Evolutionary conservation across 1,284 basidiomycete species (phyloP).

Genomic region (Sutorius eximius): DNA sequence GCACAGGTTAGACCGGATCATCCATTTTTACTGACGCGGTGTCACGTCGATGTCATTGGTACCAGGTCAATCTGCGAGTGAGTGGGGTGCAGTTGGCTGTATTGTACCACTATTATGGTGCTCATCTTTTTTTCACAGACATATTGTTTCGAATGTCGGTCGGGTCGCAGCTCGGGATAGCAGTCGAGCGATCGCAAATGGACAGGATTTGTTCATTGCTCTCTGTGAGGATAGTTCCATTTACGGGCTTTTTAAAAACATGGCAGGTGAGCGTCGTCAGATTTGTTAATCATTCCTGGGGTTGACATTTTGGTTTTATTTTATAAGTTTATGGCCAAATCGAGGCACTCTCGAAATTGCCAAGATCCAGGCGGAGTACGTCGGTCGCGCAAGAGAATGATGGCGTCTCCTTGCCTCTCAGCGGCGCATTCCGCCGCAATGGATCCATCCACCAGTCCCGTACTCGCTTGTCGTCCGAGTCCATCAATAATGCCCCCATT

Average conservation of each 20-base stretch:
- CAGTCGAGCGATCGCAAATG: conserved; percentile 70
- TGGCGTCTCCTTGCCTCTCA: conserved; percentile 36
- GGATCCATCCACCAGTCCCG: conserved; percentile 25
- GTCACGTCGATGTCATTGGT: conserved; percentile 17
- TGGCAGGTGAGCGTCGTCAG: conserved; percentile 60
- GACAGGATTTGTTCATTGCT: conserved; percentile 81
- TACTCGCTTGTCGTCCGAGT: conserved; percentile 35
- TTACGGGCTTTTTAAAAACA: conserved; percentile 80
- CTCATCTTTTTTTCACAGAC: conserved; percentile 46
- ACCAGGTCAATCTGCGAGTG: conserved; percentile 81
- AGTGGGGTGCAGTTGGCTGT: conserved; percentile 34
- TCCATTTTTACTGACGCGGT: conserved; percentile 24
- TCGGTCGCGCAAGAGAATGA: conserved; percentile 51
- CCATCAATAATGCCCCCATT: conserved; percentile 26
- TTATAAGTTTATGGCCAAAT: conserved; percentile 72
- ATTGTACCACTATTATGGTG: background rate
- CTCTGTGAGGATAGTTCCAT: conserved; percentile 86
- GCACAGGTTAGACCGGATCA: conserved; percentile 4
- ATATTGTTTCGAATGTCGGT: conserved; percentile 79
- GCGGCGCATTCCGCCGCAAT: conserved; percentile 25
- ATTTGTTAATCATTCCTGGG: conserved; percentile 10
- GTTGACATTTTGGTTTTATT: conserved; percentile 20
- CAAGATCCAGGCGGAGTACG: conserved; percentile 64
- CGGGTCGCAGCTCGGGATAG: conserved; percentile 83
- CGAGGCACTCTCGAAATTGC: conserved; percentile 60